Conservation (phyloP, 306 rosid genomes). For the Betula pendula region DNA sequence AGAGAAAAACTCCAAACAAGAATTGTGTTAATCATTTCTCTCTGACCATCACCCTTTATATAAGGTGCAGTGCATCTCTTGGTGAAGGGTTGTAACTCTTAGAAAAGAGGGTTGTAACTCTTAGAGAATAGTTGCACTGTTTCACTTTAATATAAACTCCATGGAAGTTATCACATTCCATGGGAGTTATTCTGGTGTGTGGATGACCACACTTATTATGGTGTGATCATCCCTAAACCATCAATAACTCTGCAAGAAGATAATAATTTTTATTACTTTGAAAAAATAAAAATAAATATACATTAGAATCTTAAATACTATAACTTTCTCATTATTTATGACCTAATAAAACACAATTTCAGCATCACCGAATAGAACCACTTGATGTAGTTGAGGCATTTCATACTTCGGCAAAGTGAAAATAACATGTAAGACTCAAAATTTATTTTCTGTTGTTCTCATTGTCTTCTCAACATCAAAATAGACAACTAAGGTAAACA, state of each 20-base stretch:
- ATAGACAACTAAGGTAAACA: not conserved
- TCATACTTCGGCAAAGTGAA: not conserved
- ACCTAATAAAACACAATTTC: not conserved
- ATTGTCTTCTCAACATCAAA: not conserved
- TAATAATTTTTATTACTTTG: not conserved
- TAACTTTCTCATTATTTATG: not conserved
- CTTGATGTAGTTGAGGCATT: not conserved
- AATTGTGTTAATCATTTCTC: no score
- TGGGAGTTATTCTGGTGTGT: no score
- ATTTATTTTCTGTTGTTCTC: not conserved
- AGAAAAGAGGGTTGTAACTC: no score
- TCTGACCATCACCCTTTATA: no score
- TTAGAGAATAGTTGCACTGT: no score
- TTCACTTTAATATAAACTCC: no score
- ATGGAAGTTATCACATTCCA: no score
- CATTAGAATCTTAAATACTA: not conserved
- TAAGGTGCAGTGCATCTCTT: no score
- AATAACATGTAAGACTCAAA: not conserved
- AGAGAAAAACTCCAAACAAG: no score
- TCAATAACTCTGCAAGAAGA: not conserved
- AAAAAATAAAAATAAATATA: not conserved
- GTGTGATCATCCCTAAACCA: no score
- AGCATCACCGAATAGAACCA: not conserved
- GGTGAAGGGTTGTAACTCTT: no score
- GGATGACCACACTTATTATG: no score